A percentile compares a stretch with the other conserved stretches of the same genome.
Conservation (phyloP, 2,329 filamentous ascomycete genomes). For the Aureobasidium leucospermi region DNA sequence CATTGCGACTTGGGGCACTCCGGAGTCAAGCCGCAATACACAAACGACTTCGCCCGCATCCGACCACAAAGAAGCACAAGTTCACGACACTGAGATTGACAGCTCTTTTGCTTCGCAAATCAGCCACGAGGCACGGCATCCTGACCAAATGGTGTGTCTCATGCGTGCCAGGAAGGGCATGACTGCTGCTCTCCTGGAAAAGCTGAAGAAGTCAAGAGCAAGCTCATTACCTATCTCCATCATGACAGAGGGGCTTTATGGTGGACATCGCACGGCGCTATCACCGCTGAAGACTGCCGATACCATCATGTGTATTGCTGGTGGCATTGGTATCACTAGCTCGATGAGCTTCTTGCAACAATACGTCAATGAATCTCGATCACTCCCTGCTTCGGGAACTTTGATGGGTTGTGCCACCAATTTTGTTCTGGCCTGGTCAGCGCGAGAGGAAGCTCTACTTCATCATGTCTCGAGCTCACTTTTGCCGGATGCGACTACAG, state of each 20-base stretch:
- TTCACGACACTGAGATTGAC: not conserved
- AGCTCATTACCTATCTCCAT: constrained; percentile 23
- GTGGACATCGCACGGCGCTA: constrained; percentile 15
- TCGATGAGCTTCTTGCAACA: constrained; percentile 1
- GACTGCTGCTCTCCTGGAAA: constrained; percentile 26
- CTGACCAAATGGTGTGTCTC: constrained; percentile 27
- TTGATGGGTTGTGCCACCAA: not conserved
- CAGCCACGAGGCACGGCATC: constrained; percentile 1
- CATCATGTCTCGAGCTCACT: constrained; percentile 29
- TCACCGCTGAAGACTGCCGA: constrained; percentile 19
- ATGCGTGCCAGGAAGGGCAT: constrained; percentile 31
- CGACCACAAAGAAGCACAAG: not conserved
- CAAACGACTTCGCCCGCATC: not conserved
- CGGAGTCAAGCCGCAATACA: constrained; percentile 6
- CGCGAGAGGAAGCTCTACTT: not conserved
- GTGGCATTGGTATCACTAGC: constrained; percentile 44
- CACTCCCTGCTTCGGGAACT: not conserved
- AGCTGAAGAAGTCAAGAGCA: not conserved
- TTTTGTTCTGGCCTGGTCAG: constrained; percentile 2
- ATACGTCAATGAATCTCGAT: not conserved
- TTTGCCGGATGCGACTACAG: constrained; percentile 20
- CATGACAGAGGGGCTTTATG: constrained; percentile 37
- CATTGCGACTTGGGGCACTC: constrained; percentile 26
- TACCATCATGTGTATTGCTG: constrained; percentile 37
- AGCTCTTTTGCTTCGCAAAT: not conserved